These are phyloP conservation scores for Wickerhamiella nectarea DNA, from an alignment of 805 yeast genomes.

Conservation along the genomic window DNA sequence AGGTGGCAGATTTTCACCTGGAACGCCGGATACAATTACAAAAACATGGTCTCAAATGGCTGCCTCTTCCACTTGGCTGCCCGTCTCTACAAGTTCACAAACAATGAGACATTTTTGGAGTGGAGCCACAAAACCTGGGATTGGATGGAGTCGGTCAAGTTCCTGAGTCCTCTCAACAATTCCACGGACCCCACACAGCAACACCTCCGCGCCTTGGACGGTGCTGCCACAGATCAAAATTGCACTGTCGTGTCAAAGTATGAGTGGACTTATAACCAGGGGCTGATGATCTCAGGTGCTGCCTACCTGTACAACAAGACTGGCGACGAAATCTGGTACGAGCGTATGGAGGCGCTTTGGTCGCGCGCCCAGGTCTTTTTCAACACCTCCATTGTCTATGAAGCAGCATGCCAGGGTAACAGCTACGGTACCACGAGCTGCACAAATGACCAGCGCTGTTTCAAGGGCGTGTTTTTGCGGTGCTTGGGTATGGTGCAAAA, in stretches of 20 bases:
- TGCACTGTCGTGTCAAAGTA: constrained; percentile 46
- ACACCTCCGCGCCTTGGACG: constrained; percentile 23
- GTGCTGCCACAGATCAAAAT: constrained; percentile 33
- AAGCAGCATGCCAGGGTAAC: constrained; percentile 65
- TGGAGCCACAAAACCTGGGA: constrained; percentile 67
- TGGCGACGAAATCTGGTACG: constrained; percentile 48
- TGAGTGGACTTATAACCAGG: constrained; percentile 84
- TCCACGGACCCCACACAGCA: constrained; percentile 30
- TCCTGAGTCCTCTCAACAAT: constrained; percentile 30
- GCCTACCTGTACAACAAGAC: constrained; percentile 73
- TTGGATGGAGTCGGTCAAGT: constrained; percentile 51
- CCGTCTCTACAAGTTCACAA: constrained; percentile 69
- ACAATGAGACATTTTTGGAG: constrained; percentile 56
- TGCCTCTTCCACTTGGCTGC: constrained; percentile 80
- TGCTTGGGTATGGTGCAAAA: constrained; percentile 62
- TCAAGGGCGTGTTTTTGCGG: constrained; percentile 71
- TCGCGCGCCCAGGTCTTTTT: constrained; percentile 37
- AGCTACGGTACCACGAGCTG: constrained; percentile 33
- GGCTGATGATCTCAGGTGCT: constrained; percentile 61
- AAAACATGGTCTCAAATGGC: constrained; percentile 84
- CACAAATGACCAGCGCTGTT: constrained; percentile 81
- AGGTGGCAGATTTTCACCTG: constrained; percentile 94
- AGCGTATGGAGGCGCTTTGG: constrained; percentile 46
- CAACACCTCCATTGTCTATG: constrained; percentile 42
- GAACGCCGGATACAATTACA: constrained; percentile 90